These are phyloP conservation scores for Glebionis coronaria DNA, from an alignment of 129 eudicot genomes.

Conservation along the genomic window DNA sequence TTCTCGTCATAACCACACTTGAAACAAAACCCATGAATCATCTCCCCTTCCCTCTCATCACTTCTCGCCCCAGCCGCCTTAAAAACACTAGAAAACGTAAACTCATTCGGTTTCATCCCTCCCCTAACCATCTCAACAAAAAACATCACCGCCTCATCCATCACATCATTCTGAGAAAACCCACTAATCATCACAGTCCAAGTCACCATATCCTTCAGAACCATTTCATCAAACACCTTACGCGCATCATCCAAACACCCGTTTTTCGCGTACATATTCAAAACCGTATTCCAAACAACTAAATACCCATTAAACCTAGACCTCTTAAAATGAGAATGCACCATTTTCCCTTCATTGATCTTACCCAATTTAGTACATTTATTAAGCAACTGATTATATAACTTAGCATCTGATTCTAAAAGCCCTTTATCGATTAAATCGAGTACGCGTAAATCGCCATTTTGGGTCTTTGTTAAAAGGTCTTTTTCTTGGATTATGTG, in stretches of 20 bases:
- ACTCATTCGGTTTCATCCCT: conserved; percentile 67
- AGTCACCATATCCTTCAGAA: conserved; percentile 58
- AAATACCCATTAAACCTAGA: conserved; percentile 46
- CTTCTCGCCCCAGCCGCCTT: conserved; percentile 58
- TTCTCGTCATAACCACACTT: conserved; percentile 46
- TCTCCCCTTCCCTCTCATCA: conserved; percentile 41
- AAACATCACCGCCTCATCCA: conserved; percentile 46
- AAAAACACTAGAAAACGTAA: conserved; percentile 68
- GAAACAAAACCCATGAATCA: conserved; percentile 46
- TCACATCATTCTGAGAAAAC: conserved; percentile 52
- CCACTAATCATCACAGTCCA: conserved; percentile 76
- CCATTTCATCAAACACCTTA: conserved; percentile 65
- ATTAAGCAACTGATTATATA: conserved; percentile 50
- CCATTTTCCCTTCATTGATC: conserved; percentile 52
- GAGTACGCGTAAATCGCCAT: conserved; percentile 42
- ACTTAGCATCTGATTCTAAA: conserved; percentile 37
- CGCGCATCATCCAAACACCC: conserved; percentile 58
- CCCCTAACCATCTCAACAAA: conserved; percentile 43
- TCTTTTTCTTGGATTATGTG: conserved; percentile 55
- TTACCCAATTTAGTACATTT: conserved; percentile 46
- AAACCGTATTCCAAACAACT: conserved; percentile 39
- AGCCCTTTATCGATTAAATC: conserved; percentile 51
- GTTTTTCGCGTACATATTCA: conserved; percentile 76
- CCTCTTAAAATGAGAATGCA: conserved; percentile 52
- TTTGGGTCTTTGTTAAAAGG: conserved; percentile 37